These are phyloP conservation scores for Nakazawaea wickerhamii DNA, from an alignment of 805 yeast species.

Conservation along the genomic window DNA sequence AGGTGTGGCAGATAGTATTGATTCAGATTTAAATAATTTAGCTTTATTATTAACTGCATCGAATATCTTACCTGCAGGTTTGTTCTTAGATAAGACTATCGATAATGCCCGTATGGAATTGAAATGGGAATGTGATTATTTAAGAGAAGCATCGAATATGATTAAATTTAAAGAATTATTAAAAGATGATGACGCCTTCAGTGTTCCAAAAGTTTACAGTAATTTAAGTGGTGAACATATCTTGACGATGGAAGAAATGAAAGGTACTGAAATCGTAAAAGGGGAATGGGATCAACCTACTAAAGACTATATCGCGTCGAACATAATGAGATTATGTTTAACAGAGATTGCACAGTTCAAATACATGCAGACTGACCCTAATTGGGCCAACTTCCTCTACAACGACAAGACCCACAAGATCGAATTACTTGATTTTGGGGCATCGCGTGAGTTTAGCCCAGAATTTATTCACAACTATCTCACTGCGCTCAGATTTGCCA, in stretches of 20 bases:
- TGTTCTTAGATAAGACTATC: constrained; percentile 85
- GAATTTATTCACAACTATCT: constrained; percentile 68
- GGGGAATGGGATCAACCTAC: constrained; percentile 71
- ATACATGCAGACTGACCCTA: constrained; percentile 98
- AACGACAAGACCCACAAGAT: constrained; percentile 65
- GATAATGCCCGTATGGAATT: constrained; percentile 90
- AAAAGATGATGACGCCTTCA: constrained; percentile 56
- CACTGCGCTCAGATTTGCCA: constrained; percentile 69
- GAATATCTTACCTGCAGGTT: constrained; percentile 80
- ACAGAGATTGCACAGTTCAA: constrained; percentile 77
- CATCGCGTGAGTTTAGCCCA: constrained; percentile 72
- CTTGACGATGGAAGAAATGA: constrained; percentile 84
- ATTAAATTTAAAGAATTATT: constrained; percentile 61
- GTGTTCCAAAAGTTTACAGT: constrained; percentile 76
- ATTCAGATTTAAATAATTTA: constrained; percentile 86
- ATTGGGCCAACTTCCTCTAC: constrained; percentile 96
- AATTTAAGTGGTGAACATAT: constrained; percentile 77
- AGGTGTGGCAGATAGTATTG: constrained; percentile 90
- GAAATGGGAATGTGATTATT: constrained; percentile 96
- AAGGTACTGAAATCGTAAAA: constrained; percentile 77
- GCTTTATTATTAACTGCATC: constrained; percentile 82
- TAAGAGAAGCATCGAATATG: constrained; percentile 79
- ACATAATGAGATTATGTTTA: constrained; percentile 82
- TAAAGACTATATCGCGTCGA: constrained; percentile 74
- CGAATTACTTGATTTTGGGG: constrained; percentile 93